Evolutionary conservation across 495 filamentous ascomycete genomes (phyloP), one percentile per base, ranked within the genome.

Genomic region (Xylaria grammica): DNA sequence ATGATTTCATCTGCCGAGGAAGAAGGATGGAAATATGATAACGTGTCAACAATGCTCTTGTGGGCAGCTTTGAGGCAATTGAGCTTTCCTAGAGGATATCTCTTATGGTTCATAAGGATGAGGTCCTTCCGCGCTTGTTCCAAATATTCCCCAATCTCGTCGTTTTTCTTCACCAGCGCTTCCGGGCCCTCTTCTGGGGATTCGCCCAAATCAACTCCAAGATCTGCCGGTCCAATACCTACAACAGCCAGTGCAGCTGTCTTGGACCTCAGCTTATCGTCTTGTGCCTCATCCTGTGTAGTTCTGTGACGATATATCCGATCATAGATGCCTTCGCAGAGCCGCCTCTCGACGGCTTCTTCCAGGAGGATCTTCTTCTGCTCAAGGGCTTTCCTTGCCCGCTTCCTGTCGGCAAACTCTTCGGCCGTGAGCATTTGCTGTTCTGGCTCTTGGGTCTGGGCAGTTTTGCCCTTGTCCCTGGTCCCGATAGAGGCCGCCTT

Each of bases 1-100:
- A 99, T 87, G 56, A 99, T 94, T 74, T 97, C 94, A 70, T 99
- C 95, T 1, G 95, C 95, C 7, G 94, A 97, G 0, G 95, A 97
- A 2, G 94, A 93, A 13, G 96, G 92, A 50, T 93, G 91, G 58
- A 86, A 86, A 62, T 85, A 73, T 81, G 88, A 70, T 24, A 97
- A 80, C 1, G 91, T 90, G 77, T 97, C 94, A 45, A 99, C 95
- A 53, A 99, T 97, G 67, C 87, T 87, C 79, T 97, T 97, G 73
- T 98, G 94, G 0, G 92, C 89, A 7, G 89, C 85, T 58, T 93
- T 94, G 56, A 99, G 85, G 70, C 92, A 89, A 67, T 91, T 89
- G 32, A 99, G 87, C 77, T 99, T 99, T 13, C 93, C 95, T 4
- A 97, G 78, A 3, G 95, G 95, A 74, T 90, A 94, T 67, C 87